Percentiles rank a stretch among this genome's conserved stretches.
Conservation (phyloP, 768 basidiomycete species). For the Pisolithus microcarpus region DNA sequence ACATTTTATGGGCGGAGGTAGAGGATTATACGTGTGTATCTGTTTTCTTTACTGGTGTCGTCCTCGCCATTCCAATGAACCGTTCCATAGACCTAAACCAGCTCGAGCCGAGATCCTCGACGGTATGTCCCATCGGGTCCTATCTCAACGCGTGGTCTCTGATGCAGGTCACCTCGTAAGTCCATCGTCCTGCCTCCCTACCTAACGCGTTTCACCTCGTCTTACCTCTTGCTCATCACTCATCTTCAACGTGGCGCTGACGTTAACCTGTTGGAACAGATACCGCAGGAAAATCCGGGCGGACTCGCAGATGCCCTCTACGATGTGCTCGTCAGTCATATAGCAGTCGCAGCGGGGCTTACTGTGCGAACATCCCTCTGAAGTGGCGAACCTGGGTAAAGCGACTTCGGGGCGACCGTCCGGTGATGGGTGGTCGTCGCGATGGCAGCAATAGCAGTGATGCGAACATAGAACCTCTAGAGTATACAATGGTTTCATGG, state of each 20-base stretch:
- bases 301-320: not conserved
- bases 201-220: no score
- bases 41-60: not conserved
- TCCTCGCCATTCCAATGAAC: not conserved
- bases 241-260: no score
- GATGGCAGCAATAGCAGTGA: no score
- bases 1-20: conserved; percentile 24
- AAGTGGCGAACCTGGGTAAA: not conserved
- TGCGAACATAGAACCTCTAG: no score
- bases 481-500: no score
- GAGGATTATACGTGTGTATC: conserved; percentile 22
- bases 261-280: no score
- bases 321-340: not conserved
- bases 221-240: no score
- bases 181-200: not conserved
- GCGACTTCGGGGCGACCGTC: no score
- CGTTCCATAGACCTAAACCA: conserved; percentile 13
- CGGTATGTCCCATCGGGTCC: conserved; percentile 13
- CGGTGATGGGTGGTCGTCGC: no score
- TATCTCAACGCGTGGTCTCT: conserved; percentile 14
- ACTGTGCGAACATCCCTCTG: not conserved
- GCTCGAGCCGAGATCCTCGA: conserved; percentile 24
- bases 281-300: no score
- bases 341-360: not conserved
- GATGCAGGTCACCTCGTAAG: conserved; percentile 27